Evolutionary conservation across 371 early-diverging fungal genomes (phyloP).

Genomic region (Chytridium lagenaria): DNA sequence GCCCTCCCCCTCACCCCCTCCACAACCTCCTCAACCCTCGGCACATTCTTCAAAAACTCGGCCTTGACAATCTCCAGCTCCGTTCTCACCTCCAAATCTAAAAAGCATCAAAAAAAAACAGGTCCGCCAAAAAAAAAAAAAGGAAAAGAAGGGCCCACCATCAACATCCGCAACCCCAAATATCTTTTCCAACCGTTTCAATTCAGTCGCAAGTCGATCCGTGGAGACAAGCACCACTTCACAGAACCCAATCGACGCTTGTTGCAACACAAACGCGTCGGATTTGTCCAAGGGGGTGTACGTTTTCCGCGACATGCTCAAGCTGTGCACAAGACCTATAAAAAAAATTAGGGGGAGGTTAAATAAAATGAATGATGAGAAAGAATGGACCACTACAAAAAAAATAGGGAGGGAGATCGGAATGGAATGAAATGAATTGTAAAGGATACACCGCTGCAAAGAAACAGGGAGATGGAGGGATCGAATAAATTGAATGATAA

Average conservation of each 20-base stretch:
- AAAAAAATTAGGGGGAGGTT: too few relatives aligned
- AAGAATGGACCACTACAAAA: neutral
- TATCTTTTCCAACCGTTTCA: constrained; percentile 25
- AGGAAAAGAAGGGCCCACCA: neutral
- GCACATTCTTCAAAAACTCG: constrained; percentile 28
- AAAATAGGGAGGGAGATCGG: neutral
- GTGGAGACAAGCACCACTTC: constrained; percentile 28
- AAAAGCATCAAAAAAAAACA: neutral
- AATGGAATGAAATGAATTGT: neutral
- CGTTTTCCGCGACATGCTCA: constrained; percentile 68
- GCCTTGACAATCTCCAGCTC: constrained; percentile 10
- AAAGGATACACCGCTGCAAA: neutral
- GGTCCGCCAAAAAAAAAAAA: neutral
- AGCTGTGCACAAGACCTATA: constrained; percentile 70
- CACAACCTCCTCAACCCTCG: constrained; percentile 14
- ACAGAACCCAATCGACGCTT: constrained; percentile 17
- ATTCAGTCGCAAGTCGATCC: constrained; percentile 31
- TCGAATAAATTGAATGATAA: neutral
- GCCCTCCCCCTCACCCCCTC: constrained; percentile 11
- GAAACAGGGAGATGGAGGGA: neutral
- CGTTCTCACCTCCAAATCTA: constrained; percentile 15
- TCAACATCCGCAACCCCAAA: constrained; percentile 17
- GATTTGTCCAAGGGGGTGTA: constrained; percentile 45
- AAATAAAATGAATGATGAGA: neutral
- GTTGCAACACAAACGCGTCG: constrained; percentile 19